Conservation (phyloP, 1,284 basidiomycete genomes). For the Schizophyllum commune region DNA sequence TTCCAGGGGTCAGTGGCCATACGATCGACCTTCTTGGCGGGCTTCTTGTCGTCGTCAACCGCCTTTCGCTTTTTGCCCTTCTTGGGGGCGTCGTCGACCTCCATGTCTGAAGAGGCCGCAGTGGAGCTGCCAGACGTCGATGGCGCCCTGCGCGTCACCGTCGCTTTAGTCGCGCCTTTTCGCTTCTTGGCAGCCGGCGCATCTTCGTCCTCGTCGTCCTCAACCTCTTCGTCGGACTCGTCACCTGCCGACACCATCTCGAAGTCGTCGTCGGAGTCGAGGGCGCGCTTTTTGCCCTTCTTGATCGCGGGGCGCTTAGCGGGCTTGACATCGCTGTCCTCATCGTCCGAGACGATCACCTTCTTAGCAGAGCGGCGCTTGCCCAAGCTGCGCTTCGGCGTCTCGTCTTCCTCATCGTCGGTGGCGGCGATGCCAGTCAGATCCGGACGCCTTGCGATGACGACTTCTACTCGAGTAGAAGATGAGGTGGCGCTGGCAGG, state of each 20-base stretch:
- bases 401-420: constrained; percentile 8
- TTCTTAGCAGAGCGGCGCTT: background rate
- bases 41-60: constrained; percentile 30
- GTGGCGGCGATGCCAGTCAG: constrained; percentile 6
- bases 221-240: constrained; percentile 14
- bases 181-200: background rate
- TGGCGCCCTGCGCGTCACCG: background rate
- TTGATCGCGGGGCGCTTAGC: constrained; percentile 8
- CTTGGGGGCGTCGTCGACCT: constrained; percentile 36
- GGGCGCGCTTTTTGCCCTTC: constrained; percentile 20
- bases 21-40: constrained; percentile 54
- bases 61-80: constrained; percentile 30
- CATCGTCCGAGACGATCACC: constrained; percentile 18
- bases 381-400: background rate
- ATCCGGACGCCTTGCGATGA: constrained; percentile 10
- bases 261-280: constrained; percentile 13
- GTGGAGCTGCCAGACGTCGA: background rate
- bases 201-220: constrained; percentile 10
- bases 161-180: background rate
- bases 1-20: constrained; percentile 78
- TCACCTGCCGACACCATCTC: constrained; percentile 13
- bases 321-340: constrained; percentile 27
- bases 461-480: constrained; percentile 8
- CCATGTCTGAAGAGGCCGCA: constrained; percentile 32
- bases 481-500: background rate